Evolutionary conservation across 208 protist species (phyloP), one percentile per base, ranked within the genome.

Genomic region (Zelonia costaricensis): DNA sequence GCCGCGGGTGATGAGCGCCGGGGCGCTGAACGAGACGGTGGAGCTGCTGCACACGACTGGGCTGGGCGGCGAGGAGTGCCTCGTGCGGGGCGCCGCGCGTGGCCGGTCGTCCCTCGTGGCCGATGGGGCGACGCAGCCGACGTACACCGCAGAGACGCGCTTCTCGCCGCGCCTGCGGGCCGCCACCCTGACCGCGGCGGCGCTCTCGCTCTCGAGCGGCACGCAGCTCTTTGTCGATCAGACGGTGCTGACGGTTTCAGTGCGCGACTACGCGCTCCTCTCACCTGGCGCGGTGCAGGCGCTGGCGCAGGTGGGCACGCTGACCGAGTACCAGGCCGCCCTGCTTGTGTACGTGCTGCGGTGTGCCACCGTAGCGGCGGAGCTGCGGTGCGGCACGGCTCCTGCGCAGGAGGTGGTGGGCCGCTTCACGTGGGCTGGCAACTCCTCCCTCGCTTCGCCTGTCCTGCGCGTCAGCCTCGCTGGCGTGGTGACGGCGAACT

Each of bases 311-410:
- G 65, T 72, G 57, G 4, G 22, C 27, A 44, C 33, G 42, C 25
- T 72, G n/a, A 60, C 56, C 23, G 65, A 72, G 56, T 64, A 65
- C 36, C 65, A 72, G 15, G 30, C 51, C 18, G 22, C 51, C 18
- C 65, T 65, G n/a, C 51, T 72, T 2, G 53, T 43, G 9, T 72
- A 72, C 57, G 59, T 65, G 12, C 48, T 72, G 49, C 65, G 65
- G 35, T 64, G 49, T 18, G 65, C 38, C 44, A 72, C 65, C 13
- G 65, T 72, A 2, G 25, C 65, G 9, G 56, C 65, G 4, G 39
- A 20, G 39, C 65, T 72, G 12, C 27, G 31, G 4, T 72, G 65
- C 44, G 57, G 42, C 0, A n/a, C 20, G 4, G n/a, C 13, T 13
- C 22, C 43, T 40, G n/a, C 51, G 23, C 13, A n/a, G n/a, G n/a